Conservation (phyloP, 2,329 filamentous ascomycete species). For the Arthrobotrys iridis region DNA sequence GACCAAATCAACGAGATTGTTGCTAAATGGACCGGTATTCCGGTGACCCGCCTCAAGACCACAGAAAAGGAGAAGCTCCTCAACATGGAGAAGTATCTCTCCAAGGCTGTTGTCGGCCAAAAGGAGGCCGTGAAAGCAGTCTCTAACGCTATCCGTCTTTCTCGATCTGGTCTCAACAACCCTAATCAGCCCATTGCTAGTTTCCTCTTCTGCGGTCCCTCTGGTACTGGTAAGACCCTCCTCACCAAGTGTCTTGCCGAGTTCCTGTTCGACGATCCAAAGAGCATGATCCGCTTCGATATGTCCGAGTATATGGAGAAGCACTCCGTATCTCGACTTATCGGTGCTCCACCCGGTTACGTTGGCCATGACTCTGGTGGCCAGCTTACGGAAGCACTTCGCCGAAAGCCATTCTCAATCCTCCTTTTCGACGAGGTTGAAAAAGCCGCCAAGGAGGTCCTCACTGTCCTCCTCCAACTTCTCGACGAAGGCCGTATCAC, state of each 20-base stretch:
- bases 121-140: conserved; percentile 92
- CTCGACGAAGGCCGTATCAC: conserved; percentile 99
- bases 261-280: conserved; percentile 96
- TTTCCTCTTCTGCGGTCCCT: conserved; percentile 98
- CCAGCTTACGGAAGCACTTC: conserved; percentile 92
- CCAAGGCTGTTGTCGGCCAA: conserved; percentile 88
- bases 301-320: conserved; percentile 99
- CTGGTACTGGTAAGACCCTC: conserved; percentile 96
- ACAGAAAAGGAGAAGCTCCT: conserved; percentile 98
- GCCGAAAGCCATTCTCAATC: conserved; percentile 96
- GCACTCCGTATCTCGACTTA: conserved; percentile 95
- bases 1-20: conserved; percentile 99
- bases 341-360: conserved; percentile 95
- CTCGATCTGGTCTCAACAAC: conserved; percentile 92
- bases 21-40: conserved; percentile 96
- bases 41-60: conserved; percentile 90
- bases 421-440: conserved; percentile 97
- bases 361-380: conserved; percentile 96
- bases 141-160: conserved; percentile 93
- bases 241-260: conserved; percentile 96
- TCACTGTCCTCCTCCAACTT: conserved; percentile 97
- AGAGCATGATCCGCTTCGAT: conserved; percentile 98
- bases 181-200: conserved; percentile 91
- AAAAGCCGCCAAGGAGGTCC: conserved; percentile 96
- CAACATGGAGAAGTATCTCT: conserved; percentile 89